Conservation (phyloP, 495 filamentous ascomycete species). For the Tuber magnatum region DNA sequence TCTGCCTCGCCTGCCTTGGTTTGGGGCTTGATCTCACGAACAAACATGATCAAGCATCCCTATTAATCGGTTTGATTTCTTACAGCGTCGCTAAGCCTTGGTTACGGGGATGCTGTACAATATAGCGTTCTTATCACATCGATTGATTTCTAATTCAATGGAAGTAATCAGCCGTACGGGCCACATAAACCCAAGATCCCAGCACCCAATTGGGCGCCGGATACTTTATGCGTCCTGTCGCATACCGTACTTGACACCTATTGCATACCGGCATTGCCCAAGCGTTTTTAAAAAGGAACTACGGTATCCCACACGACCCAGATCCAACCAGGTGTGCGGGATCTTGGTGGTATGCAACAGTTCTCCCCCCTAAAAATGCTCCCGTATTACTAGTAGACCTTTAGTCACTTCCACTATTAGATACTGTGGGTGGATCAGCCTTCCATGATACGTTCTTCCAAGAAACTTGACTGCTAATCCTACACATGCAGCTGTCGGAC, state of each 20-base stretch:
- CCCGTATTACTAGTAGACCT: not conserved
- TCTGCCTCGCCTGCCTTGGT: slow-evolving; percentile 2
- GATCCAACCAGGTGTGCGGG: not conserved
- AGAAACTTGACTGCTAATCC: not conserved
- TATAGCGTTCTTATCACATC: not conserved
- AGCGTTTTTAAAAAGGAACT: not conserved
- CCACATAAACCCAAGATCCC: not conserved
- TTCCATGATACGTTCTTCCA: not conserved
- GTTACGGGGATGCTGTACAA: not conserved
- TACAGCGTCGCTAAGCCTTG: not conserved
- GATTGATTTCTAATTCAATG: not conserved
- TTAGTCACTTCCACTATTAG: no score
- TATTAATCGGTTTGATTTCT: not conserved
- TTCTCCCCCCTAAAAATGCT: not conserved
- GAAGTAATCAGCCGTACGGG: not conserved
- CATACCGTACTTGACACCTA: not conserved
- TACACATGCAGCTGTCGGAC: not conserved
- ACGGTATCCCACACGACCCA: not conserved
- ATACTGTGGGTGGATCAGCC: no score
- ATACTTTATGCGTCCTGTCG: not conserved
- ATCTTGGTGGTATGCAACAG: not conserved
- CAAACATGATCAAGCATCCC: not conserved
- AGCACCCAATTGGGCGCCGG: not conserved
- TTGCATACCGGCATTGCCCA: not conserved
- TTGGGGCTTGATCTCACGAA: not conserved